Evolutionary conservation across 306 rosid species (phyloP).

Genomic region (Cucumis sativus): DNA sequence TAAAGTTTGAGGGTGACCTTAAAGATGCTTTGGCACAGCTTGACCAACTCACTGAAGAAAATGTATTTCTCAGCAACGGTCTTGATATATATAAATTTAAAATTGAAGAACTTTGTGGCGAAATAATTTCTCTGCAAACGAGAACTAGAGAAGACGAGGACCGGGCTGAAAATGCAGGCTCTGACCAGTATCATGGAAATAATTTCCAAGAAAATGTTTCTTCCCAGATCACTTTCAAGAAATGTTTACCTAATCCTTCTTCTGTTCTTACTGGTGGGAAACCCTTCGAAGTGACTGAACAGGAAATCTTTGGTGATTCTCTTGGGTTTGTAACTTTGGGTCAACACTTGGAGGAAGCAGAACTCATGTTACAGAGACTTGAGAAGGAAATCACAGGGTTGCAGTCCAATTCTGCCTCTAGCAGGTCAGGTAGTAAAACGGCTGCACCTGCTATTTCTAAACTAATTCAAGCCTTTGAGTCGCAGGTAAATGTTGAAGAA

Average conservation of each 20-base stretch:
- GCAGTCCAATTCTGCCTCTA: conserved; percentile 30
- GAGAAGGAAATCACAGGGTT: conserved; percentile 44
- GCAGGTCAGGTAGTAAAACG: conserved; percentile 30
- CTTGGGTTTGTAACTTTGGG: conserved; percentile 42
- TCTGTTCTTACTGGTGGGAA: conserved; percentile 20
- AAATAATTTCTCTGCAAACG: conserved; percentile 19
- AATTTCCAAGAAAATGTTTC: conserved; percentile 22
- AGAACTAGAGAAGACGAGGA: conserved; percentile 25
- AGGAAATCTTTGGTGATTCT: conserved; percentile 35
- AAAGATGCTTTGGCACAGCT: conserved; percentile 29
- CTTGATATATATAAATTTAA: conserved; percentile 41
- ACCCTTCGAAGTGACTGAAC: conserved; percentile 19
- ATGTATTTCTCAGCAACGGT: conserved; percentile 36
- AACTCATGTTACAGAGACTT: conserved; percentile 42
- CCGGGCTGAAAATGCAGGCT: conserved; percentile 20
- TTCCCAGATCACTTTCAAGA: conserved; percentile 17
- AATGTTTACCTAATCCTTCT: conserved; percentile 12
- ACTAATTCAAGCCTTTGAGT: conserved; percentile 83
- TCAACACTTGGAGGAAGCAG: conserved; percentile 41
- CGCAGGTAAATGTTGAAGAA: conserved; percentile 46
- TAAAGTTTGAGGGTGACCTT: conserved; percentile 40
- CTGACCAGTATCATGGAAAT: conserved; percentile 23
- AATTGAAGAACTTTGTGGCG: conserved; percentile 29
- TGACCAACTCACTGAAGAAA: conserved; percentile 61
- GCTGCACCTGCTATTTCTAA: conserved; percentile 53